Evolutionary conservation across 176 grass and related monocot genomes (phyloP), one percentile per base, ranked within the genome.

Genomic region (Oryza meridionalis): DNA sequence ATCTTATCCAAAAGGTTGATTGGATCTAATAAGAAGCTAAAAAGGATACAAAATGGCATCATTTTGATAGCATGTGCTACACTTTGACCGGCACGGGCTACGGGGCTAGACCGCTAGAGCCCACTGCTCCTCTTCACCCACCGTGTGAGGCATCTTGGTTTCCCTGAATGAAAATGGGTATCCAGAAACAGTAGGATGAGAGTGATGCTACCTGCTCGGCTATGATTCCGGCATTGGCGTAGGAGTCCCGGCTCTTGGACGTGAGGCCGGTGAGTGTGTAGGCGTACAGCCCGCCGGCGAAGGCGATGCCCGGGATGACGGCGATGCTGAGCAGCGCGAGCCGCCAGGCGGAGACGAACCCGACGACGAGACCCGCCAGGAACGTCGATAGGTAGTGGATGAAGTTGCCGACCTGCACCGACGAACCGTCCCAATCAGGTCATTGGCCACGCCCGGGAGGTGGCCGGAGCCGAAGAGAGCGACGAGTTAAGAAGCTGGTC

Each of bases 331-430:
- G 88, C 67, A 97, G 88, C 67, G 95, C 95, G 4, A 97, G 80
- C 37, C 93, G 82, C 95, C 95, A 97, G 15, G 92, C 92, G 21
- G 92, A 92, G 69, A 92, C 88, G 86, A 94, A 97, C 1, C 95
- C 95, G 3, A 97, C 88, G 24, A 93, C 86, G 62, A 97, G 94
- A 31, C 95, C 92, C 0, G 90, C 93, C 44, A 97, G 78, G 84
- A 97, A 97, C 72, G 95, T 97, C 12, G 95, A 90, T 2, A 94
- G 87, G 88, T 97, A 97, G 82, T 97, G 95, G 82, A 97, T 97
- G 84, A 97, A 97, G 82, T 97, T 94, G 31, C 95, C 95, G 9
- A 97, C 90, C 95, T 97, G 75, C 79, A 38, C 6, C 38, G 64
- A 40, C 58, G 19, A 12, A 7, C 50, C 35, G 4, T 25, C 47